Evolutionary conservation across 2,329 filamentous ascomycete genomes (phyloP).

Genomic region (Calonectria henricotiae): DNA sequence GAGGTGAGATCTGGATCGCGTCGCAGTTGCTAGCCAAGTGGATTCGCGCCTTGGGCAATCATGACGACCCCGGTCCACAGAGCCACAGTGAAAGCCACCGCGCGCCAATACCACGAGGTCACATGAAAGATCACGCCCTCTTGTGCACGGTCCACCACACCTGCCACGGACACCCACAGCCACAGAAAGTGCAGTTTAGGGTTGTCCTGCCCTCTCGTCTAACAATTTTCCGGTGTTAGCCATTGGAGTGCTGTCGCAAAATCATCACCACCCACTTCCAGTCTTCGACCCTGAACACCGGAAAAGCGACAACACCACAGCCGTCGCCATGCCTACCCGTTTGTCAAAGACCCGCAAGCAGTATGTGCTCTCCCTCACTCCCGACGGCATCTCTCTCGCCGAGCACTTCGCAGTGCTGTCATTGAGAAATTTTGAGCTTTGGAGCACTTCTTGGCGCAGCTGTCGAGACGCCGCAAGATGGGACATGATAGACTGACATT

Average conservation of each 20-base stretch:
- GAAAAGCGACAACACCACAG: slow-evolving; percentile 64
- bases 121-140: slow-evolving; percentile 51
- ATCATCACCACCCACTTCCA: slow-evolving; percentile 59
- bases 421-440: slow-evolving; percentile 35
- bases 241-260: slow-evolving; percentile 57
- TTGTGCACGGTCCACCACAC: slow-evolving; percentile 22
- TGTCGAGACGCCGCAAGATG: slow-evolving; percentile 38
- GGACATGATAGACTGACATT: slow-evolving; percentile 49
- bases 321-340: slow-evolving; percentile 81
- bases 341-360: slow-evolving; percentile 85
- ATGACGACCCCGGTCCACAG: slow-evolving; percentile 37
- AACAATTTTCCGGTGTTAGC: slow-evolving; percentile 57
- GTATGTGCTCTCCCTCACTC: slow-evolving; percentile 66
- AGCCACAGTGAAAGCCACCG: slow-evolving; percentile 45
- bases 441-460: slow-evolving; percentile 37
- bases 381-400: slow-evolving; percentile 46
- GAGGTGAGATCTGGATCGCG: background rate
- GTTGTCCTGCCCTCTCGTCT: slow-evolving; percentile 62
- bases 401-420: slow-evolving; percentile 38
- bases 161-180: slow-evolving; percentile 11
- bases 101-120: slow-evolving; percentile 50
- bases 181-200: slow-evolving; percentile 54
- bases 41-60: slow-evolving; percentile 26
- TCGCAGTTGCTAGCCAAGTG: slow-evolving; percentile 26
- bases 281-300: slow-evolving; percentile 58